These are phyloP conservation scores for Nectriaceae sp. DNA, from an alignment of 2,329 filamentous ascomycete genomes.

Conservation along the genomic window DNA sequence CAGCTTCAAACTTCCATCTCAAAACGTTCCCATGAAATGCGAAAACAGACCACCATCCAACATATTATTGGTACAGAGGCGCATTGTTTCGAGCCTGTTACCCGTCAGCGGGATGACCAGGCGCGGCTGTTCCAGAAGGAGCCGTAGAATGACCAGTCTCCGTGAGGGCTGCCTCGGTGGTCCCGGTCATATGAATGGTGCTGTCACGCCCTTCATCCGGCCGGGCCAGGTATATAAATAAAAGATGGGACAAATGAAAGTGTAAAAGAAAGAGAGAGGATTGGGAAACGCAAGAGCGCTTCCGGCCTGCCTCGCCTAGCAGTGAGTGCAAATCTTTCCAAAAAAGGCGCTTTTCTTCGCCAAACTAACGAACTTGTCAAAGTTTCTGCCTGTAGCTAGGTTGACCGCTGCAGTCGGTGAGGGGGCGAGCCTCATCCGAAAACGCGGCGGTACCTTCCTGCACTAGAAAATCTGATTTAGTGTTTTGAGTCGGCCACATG, in stretches of 20 bases:
- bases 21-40: neutral
- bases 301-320: neutral
- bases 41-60: slow-evolving; percentile 4
- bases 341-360: slow-evolving; percentile 13
- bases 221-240: slow-evolving; percentile 4
- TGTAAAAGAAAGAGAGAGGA: slow-evolving; percentile 1
- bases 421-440: slow-evolving; percentile 5
- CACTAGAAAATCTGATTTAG: slow-evolving; percentile 12
- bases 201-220: neutral
- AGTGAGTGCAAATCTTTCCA: slow-evolving; percentile 8
- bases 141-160: neutral
- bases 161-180: neutral
- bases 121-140: neutral
- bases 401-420: slow-evolving; percentile 6
- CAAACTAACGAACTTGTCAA: slow-evolving; percentile 10
- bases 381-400: slow-evolving; percentile 11
- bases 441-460: slow-evolving; percentile 5
- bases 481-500: slow-evolving; percentile 6
- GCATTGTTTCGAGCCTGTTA: neutral
- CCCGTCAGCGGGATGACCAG: slow-evolving; percentile 5
- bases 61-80: slow-evolving; percentile 3
- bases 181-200: neutral
- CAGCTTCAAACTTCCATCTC: neutral
- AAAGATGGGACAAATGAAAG: slow-evolving; percentile 4
- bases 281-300: slow-evolving; percentile 1